Evolutionary conservation across 2,329 filamentous ascomycete genomes (phyloP).

Genomic region (Beauveria varroae): DNA sequence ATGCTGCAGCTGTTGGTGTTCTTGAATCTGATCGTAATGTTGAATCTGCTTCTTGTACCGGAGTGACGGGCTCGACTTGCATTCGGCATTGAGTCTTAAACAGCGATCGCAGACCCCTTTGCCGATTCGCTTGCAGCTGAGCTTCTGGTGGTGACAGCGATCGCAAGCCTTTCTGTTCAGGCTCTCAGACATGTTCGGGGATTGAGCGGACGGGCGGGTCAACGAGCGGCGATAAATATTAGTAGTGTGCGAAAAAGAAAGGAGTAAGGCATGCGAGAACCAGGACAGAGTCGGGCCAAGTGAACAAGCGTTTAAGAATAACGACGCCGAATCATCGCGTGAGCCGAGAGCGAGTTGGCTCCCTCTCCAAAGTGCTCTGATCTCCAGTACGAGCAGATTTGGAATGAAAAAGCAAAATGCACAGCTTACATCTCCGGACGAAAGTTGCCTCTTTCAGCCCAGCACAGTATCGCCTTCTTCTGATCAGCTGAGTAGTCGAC

Average conservation of each 20-base stretch:
- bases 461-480: not conserved
- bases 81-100: conserved; percentile 32
- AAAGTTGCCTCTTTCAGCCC: not conserved
- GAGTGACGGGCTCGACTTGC: conserved; percentile 37
- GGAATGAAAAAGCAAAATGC: not conserved
- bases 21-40: conserved; percentile 11
- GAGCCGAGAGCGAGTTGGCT: no score
- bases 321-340: conserved; percentile 5
- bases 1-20: not conserved
- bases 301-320: conserved; percentile 6
- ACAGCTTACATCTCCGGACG: not conserved
- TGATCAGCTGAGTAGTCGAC: not conserved
- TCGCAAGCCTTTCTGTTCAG: conserved; percentile 38
- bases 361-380: no score
- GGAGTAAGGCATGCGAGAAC: not conserved
- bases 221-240: not conserved
- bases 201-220: not conserved
- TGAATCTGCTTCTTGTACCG: conserved; percentile 27
- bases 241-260: not conserved
- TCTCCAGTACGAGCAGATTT: not conserved
- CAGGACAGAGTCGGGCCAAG: not conserved
- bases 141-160: conserved; percentile 38
- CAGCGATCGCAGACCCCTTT: conserved; percentile 36
- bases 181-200: conserved; percentile 29
- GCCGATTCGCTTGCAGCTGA: conserved; percentile 36